A percentile compares a stretch with the other conserved stretches of the same genome.
Evolutionary conservation across 768 basidiomycete genomes (phyloP).

Genomic region (Tricholoma terreum): DNA sequence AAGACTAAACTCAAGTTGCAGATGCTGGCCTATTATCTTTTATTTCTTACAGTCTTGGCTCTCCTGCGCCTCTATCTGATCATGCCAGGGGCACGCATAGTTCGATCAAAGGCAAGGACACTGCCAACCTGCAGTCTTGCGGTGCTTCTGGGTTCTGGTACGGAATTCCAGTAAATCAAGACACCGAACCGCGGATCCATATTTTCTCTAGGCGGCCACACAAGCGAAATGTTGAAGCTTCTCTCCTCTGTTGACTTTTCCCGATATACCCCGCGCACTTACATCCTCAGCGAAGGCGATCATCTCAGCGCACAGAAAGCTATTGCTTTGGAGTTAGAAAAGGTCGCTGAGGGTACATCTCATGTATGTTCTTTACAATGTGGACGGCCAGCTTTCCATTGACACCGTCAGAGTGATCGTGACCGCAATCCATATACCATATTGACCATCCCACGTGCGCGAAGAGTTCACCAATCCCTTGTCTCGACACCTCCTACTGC

Average conservation of each 20-base stretch:
- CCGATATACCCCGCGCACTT: constrained; percentile 74
- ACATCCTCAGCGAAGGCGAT: constrained; percentile 83
- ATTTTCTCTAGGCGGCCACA: constrained; percentile 78
- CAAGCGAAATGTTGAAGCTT: constrained; percentile 77
- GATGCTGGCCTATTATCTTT: constrained; percentile 14
- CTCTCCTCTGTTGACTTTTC: constrained; percentile 68
- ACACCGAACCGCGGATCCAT: constrained; percentile 5
- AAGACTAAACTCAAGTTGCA: not conserved
- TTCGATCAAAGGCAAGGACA: constrained; percentile 1
- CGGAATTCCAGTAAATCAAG: constrained; percentile 13
- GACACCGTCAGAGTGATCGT: constrained; percentile 5
- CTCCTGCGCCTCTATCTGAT: constrained; percentile 32
- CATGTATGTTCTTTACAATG: not conserved
- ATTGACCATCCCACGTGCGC: constrained; percentile 79
- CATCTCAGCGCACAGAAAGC: constrained; percentile 73
- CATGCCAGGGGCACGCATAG: constrained; percentile 16
- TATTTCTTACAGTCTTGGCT: not conserved
- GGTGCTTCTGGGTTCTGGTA: constrained; percentile 93
- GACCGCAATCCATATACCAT: constrained; percentile 39
- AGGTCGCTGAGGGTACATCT: constrained; percentile 23
- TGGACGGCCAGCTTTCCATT: not conserved
- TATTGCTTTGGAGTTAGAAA: constrained; percentile 52
- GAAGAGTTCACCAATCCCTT: constrained; percentile 79
- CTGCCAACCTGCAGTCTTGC: constrained; percentile 48
- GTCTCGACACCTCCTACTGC: constrained; percentile 68